Percentiles rank a stretch among this genome's conserved stretches.
Conservation (phyloP, 345 rosid species). For the Draba incana region DNA sequence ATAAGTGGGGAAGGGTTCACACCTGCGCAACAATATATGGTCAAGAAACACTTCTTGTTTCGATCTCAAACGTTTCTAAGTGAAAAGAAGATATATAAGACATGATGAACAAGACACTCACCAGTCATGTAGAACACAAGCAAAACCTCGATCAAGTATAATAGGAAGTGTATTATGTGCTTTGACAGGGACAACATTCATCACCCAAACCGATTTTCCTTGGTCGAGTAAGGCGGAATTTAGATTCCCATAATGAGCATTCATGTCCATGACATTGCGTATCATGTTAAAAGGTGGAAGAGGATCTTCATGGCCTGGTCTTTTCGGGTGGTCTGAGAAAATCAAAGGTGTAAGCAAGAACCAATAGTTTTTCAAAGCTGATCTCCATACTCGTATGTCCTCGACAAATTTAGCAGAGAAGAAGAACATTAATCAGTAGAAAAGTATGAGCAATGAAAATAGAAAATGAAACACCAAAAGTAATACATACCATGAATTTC, state of each 20-base stretch:
- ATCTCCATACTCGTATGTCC: constrained; percentile 66
- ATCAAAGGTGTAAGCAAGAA: constrained; percentile 93
- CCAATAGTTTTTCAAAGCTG: constrained; percentile 86
- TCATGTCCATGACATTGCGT: constrained; percentile 99
- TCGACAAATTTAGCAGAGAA: constrained; percentile 35
- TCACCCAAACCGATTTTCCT: constrained; percentile 81
- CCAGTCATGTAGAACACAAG: constrained; percentile 96
- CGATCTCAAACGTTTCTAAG: background rate
- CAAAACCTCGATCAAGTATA: constrained; percentile 82
- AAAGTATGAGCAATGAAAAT: constrained; percentile 1
- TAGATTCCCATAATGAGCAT: constrained; percentile 85
- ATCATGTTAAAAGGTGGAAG: constrained; percentile 94
- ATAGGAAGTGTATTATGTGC: constrained; percentile 79
- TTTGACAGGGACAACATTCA: constrained; percentile 91
- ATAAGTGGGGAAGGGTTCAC: constrained; percentile 93
- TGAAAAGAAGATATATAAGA: background rate
- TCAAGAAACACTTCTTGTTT: constrained; percentile 3
- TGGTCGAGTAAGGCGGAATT: constrained; percentile 77
- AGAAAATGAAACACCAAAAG: constrained; percentile 27
- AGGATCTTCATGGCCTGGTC: constrained; percentile 99
- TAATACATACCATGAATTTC: constrained; percentile 73
- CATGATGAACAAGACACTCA: constrained; percentile 41
- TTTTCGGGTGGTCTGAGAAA: constrained; percentile 98
- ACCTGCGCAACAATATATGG: constrained; percentile 51
- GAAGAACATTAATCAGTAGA: background rate